Percentiles rank a stretch among this genome's conserved stretches.
phyloP scores from a whole-genome alignment of 1,284 basidiomycete genomes.

The Polyporus tsugae region DNA sequence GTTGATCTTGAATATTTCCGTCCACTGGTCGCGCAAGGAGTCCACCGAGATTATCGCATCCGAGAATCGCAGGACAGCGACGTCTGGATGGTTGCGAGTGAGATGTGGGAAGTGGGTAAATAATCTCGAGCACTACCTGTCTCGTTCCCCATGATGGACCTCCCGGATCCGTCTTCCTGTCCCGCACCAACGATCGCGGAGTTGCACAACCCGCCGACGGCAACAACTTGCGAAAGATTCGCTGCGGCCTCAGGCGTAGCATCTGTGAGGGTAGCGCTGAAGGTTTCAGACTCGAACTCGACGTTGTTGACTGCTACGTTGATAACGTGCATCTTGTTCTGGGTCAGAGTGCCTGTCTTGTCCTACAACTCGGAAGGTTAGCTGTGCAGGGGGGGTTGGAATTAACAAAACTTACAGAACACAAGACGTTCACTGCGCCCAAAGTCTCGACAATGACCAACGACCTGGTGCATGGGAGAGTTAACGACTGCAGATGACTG shows the following conservation, averaged over 20 bases:
- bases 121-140: conserved; percentile 49
- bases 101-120: not conserved
- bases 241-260: conserved; percentile 15
- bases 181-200: conserved; percentile 58
- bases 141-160: conserved; percentile 65
- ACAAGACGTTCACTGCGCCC: conserved; percentile 53
- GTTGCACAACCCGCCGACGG: conserved; percentile 67
- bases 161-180: conserved; percentile 43
- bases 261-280: conserved; percentile 15
- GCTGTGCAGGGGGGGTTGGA: not conserved
- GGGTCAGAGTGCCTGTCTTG: conserved; percentile 60
- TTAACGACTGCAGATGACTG: not conserved
- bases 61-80: conserved; percentile 63
- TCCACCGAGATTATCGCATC: conserved; percentile 46
- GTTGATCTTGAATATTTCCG: conserved; percentile 47
- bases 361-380: conserved; percentile 30
- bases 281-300: conserved; percentile 43
- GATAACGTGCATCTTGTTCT: conserved; percentile 55
- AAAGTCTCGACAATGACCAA: conserved; percentile 53
- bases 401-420: conserved; percentile 42
- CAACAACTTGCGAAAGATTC: conserved; percentile 41
- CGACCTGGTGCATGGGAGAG: conserved; percentile 6
- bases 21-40: conserved; percentile 39
- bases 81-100: conserved; percentile 44
- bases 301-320: conserved; percentile 48